Percentiles rank a stretch among this genome's conserved stretches.
These are phyloP conservation scores for Gyromitra esculenta DNA, from an alignment of 2,329 filamentous ascomycete genomes.

Conservation along the genomic window DNA sequence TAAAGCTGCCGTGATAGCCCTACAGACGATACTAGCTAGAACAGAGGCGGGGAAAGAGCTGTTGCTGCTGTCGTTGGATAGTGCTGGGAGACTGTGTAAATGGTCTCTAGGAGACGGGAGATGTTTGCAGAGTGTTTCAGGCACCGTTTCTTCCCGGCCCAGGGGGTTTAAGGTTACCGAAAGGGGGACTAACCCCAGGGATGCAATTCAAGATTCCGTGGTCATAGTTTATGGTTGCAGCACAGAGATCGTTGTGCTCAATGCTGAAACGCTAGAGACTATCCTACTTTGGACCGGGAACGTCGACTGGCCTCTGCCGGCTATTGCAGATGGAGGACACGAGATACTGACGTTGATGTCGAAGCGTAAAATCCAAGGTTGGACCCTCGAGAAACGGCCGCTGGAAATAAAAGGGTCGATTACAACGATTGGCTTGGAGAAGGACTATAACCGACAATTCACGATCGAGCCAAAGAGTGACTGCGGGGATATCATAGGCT, in stretches of 20 bases:
- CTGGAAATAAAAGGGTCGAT: conserved; percentile 32
- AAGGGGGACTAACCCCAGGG: conserved; percentile 27
- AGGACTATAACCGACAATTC: conserved; percentile 41
- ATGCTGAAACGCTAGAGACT: conserved; percentile 54
- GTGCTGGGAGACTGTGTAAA: conserved; percentile 54
- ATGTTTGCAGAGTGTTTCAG: conserved; percentile 54
- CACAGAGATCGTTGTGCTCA: conserved; percentile 55
- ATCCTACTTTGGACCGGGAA: conserved; percentile 56
- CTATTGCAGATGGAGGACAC: conserved; percentile 48
- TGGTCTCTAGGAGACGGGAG: conserved; percentile 54
- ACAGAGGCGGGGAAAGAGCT: conserved; percentile 49
- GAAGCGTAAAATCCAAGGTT: conserved; percentile 52
- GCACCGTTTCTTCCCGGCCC: conserved; percentile 47
- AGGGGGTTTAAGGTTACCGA: conserved; percentile 47
- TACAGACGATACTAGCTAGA: conserved; percentile 44
- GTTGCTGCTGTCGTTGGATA: conserved; percentile 53
- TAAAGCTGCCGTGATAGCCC: conserved; percentile 53
- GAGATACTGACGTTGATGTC: conserved; percentile 54
- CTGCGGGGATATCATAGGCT: conserved; percentile 35
- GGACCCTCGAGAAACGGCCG: conserved; percentile 49
- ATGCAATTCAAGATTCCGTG: conserved; percentile 49
- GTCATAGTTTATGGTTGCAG: conserved; percentile 56
- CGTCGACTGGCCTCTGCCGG: conserved; percentile 56
- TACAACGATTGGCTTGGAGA: conserved; percentile 48
- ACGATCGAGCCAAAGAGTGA: conserved; percentile 34